A percentile compares a stretch with the other conserved stretches of the same genome.
These are phyloP conservation scores for Candida namnaoensis DNA, from an alignment of 805 yeast genomes.

Conservation along the genomic window DNA sequence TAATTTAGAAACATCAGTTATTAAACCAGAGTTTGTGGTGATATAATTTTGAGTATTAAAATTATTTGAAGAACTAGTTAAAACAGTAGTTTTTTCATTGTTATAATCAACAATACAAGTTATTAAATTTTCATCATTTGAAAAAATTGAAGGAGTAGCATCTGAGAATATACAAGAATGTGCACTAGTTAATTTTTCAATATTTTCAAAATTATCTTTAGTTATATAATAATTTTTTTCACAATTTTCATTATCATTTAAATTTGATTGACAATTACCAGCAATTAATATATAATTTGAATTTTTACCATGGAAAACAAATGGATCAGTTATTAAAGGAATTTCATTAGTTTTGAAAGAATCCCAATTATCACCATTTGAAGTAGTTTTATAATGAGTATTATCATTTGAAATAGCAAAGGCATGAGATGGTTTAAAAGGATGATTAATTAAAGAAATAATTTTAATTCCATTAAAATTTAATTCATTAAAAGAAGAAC, in stretches of 20 bases:
- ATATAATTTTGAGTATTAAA: slow-evolving; percentile 26
- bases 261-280: slow-evolving; percentile 24
- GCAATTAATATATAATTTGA: slow-evolving; percentile 28
- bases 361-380: slow-evolving; percentile 33
- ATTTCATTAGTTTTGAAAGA: slow-evolving; percentile 22
- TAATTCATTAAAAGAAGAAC: slow-evolving; percentile 30
- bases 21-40: slow-evolving; percentile 22
- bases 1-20: slow-evolving; percentile 21
- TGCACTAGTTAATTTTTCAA: slow-evolving; percentile 17
- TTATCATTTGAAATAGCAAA: slow-evolving; percentile 24
- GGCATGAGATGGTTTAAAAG: slow-evolving; percentile 26
- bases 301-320: slow-evolving; percentile 30
- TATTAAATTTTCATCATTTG: slow-evolving; percentile 22
- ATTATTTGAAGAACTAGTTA: slow-evolving; percentile 35
- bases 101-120: slow-evolving; percentile 37
- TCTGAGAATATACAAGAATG: slow-evolving; percentile 24
- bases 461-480: slow-evolving; percentile 25
- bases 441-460: slow-evolving; percentile 26
- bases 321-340: slow-evolving; percentile 17
- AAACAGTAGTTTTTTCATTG: slow-evolving; percentile 21
- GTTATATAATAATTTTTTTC: slow-evolving; percentile 31
- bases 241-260: slow-evolving; percentile 20
- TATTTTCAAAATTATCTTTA: slow-evolving; percentile 32
- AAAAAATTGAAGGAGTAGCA: slow-evolving; percentile 14
- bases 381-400: slow-evolving; percentile 28